Base-by-base conservation (phyloP, 306 rosid genomes). In the Quercus wislizeni region DNA sequence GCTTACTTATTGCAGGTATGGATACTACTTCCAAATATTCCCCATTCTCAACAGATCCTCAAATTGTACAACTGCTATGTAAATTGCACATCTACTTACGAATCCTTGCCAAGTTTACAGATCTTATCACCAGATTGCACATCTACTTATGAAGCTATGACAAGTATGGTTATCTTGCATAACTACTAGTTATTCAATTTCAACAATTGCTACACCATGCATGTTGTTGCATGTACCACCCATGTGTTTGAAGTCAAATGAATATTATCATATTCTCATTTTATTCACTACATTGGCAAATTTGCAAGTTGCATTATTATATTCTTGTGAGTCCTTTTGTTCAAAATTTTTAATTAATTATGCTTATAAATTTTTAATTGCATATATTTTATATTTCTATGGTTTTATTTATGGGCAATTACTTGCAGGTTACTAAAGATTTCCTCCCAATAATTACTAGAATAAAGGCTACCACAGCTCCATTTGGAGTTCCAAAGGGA, bases 401-500 rank as follows among this genome's bases (percentile, higher is more conserved):
- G 52, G 49, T 69, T 69, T 81, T 46, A 63, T 74, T 65, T 64
- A 58, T 72, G 35, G 74, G 80, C 27, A 65, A 41, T 56, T 61
- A 74, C 55, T 75, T 84, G 68, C 88, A 95, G 99, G 92, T 91
- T 49, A 74, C 87, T 82, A 97, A 90, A 89, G 99, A 92, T 87
- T 92, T 94, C 74, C 11, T 83, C 77, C 98, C 98, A 23, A 82
- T 92, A 81, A 73, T 95, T 84, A 82, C 87, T 68, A 92, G 97
- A 85, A 91, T 92, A 82, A 95, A 83, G 86, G 95, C 97, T 79
- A 83, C 87, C 64, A 49, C 86, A 18, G 89, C 99, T 7, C 92
- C 97, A 73, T 82, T 90, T 51, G 97, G 94, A 79, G 95, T 95
- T 79, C 93, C 96, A 18, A 95, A 90, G 91, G 99, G 98, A 54